phyloP scores from a whole-genome alignment of 306 rosid species.

The Cicer cuneatum region DNA sequence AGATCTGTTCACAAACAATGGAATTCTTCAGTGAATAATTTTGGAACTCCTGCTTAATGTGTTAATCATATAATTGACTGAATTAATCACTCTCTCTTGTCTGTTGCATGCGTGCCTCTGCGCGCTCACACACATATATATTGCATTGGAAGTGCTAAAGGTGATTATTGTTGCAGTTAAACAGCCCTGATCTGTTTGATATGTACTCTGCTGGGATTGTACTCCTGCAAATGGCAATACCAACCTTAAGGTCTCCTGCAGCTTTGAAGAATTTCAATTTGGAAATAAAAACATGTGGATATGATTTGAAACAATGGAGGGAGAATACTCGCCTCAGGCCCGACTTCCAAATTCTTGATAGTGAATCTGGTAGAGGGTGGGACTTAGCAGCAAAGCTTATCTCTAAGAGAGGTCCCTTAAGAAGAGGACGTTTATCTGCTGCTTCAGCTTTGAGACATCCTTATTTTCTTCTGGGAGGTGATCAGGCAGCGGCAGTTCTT shows the following conservation, averaged over 20 bases:
- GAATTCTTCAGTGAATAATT: constrained; percentile 8
- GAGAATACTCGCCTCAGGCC: constrained; percentile 68
- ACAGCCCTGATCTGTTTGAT: constrained; percentile 94
- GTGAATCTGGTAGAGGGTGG: constrained; percentile 92
- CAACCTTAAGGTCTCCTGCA: constrained; percentile 71
- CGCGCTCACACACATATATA: not conserved
- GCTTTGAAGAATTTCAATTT: constrained; percentile 86
- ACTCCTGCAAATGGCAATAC: constrained; percentile 93
- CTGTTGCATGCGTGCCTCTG: not conserved
- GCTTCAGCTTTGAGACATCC: constrained; percentile 90
- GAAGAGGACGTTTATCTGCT: constrained; percentile 84
- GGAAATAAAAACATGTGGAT: constrained; percentile 68
- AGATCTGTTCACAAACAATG: constrained; percentile 3
- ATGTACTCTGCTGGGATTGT: constrained; percentile 97
- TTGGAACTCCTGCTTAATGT: constrained; percentile 7
- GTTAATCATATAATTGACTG: not conserved
- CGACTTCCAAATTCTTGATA: constrained; percentile 70
- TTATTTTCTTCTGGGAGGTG: constrained; percentile 84
- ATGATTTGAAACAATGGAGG: constrained; percentile 86
- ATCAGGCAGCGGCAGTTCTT: constrained; percentile 92
- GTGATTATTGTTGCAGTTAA: constrained; percentile 68
- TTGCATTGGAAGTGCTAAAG: constrained; percentile 40
- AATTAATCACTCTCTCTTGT: not conserved
- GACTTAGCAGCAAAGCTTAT: constrained; percentile 82
- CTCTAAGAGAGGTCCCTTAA: constrained; percentile 71